Evolutionary conservation across 2,329 filamentous ascomycete genomes (phyloP).

Genomic region (Hawksworthiomyces lignivorus): DNA sequence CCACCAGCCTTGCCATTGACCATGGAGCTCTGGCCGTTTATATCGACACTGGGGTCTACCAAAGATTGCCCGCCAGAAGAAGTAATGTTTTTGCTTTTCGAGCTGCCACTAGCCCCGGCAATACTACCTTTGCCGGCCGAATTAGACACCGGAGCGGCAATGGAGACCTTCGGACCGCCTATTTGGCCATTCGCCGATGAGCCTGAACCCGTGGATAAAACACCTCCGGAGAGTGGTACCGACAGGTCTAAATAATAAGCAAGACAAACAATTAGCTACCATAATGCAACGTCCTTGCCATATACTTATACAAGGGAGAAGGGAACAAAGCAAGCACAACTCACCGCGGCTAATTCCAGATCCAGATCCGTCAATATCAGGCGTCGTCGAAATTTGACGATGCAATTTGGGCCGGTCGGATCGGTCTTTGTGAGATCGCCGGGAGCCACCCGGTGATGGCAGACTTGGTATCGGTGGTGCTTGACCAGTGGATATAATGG

Average conservation of each 20-base stretch:
- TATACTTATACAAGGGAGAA: too few species aligned
- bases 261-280: too few species aligned
- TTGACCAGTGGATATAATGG: conserved; percentile 73
- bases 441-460: conserved; percentile 31
- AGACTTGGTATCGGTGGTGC: conserved; percentile 60
- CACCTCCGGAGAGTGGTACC: too few species aligned
- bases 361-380: not conserved
- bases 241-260: too few species aligned
- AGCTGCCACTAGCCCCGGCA: not conserved
- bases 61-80: too few species aligned
- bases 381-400: conserved; percentile 56
- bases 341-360: too few species aligned
- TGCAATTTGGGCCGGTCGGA: conserved; percentile 52
- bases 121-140: not conserved
- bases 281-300: too few species aligned
- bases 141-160: not conserved
- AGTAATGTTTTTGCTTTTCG: too few species aligned
- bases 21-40: not conserved
- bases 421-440: conserved; percentile 50
- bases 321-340: too few species aligned
- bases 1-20: not conserved
- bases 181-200: too few species aligned
- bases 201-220: too few species aligned
- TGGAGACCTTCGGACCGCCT: not conserved
- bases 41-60: too few species aligned